Base-by-base conservation (phyloP, 495 filamentous ascomycete species). In the Aspergillus indologenus region DNA sequence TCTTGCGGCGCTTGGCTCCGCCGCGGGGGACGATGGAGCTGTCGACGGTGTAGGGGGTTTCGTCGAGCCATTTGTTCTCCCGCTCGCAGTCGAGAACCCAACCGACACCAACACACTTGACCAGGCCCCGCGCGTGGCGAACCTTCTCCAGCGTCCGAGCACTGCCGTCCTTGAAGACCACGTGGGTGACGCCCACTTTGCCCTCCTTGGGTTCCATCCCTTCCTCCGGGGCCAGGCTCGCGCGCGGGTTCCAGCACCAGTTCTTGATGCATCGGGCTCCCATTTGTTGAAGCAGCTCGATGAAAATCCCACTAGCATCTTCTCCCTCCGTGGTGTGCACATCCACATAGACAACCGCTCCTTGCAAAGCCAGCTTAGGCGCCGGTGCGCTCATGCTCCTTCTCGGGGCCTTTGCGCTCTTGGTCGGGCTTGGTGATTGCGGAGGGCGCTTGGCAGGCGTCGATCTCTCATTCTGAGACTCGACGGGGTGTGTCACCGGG, bases 121-220 rank as follows among this genome's bases (percentile, higher is more conserved):
- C 90, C 20, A 89, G 78, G 1, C 90, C 91, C 19, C 82, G 79
- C 31, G 84, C 86, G 60, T 88, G 81, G 53, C 86, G 80, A 8
- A 95, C 90, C 70, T 96, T 97, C 70, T 96, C 88, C 53, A 97
- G 69, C 0, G 93, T 97, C 34, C 89, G 83, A 54, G 90, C 85
- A 9, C 87, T 87, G 45, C 94, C 94, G 72, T 96, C 94, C 66
- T 97, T 97, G 75, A 89, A 98, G 1, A 98, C 85, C 1, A 98
- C 90, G 65, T 98, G 94, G 5, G 94, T 98, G 66, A 97, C 92
- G 3, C 90, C 90, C 31, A 95, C 78, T 68, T 86, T 90, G 11
- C 71, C 61, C 18, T 71, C 70, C 23, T 58, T 76, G 9, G 76
- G 68, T 5, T 73, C 65, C 0, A 47, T 56, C 6, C 59, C 66